A percentile compares a stretch with the other conserved stretches of the same genome.
Evolutionary conservation across 179 eudicot species (phyloP).

Genomic region (Spinacia oleracea): DNA sequence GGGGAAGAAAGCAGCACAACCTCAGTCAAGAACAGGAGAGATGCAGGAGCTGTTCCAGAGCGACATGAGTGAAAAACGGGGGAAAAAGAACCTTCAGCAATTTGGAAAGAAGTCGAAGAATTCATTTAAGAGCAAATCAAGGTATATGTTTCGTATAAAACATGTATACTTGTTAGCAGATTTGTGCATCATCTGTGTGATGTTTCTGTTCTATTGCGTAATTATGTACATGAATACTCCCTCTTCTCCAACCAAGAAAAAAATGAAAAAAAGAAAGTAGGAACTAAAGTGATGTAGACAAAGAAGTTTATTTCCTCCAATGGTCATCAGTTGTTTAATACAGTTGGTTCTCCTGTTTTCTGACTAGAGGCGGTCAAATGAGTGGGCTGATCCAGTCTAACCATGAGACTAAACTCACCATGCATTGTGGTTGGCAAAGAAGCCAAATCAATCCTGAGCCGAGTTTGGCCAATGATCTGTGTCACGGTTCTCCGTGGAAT

Average conservation of each 20-base stretch:
- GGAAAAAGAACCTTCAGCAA: constrained; percentile 44
- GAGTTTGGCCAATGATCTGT: too few species aligned
- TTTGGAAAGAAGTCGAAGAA: constrained; percentile 55
- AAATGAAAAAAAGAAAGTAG: neutral
- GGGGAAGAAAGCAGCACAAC: constrained; percentile 41
- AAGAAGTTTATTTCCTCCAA: neutral
- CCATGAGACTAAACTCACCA: too few species aligned
- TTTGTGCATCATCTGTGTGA: neutral
- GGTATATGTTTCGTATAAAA: constrained; percentile 40
- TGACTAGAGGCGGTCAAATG: neutral
- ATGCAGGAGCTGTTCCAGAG: constrained; percentile 74
- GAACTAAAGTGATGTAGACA: neutral
- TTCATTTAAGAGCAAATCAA: constrained; percentile 95
- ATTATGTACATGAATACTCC: neutral
- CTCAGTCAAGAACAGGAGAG: constrained; percentile 73
- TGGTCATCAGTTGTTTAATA: neutral
- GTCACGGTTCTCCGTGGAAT: too few species aligned
- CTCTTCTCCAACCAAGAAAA: neutral
- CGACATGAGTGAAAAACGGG: constrained; percentile 72
- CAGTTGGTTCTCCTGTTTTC: neutral
- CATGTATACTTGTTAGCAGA: neutral
- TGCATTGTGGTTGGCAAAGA: too few species aligned
- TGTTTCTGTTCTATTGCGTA: neutral
- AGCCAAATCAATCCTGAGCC: too few species aligned
- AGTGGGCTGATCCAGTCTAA: neutral